Conservation (phyloP, 2,329 filamentous ascomycete species). For the Ophiostoma tasmaniense region DNA sequence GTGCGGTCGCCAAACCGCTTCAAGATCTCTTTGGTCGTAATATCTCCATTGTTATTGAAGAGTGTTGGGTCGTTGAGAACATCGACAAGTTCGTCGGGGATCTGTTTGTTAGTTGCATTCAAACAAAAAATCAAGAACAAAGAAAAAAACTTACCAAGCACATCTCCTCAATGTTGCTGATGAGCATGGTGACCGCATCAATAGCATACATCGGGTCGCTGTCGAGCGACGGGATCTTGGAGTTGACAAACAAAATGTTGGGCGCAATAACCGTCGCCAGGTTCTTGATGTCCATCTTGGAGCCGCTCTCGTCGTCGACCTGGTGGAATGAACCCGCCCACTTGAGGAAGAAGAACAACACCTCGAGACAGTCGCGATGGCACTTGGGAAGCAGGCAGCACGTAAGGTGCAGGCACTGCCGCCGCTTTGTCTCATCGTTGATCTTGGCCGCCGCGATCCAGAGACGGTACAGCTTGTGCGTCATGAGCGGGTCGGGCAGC, state of each 20-base stretch:
- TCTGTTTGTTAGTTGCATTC: slow-evolving; percentile 43
- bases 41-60: slow-evolving; percentile 73
- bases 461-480: slow-evolving; percentile 84
- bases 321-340: slow-evolving; percentile 98
- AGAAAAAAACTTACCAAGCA: slow-evolving; percentile 66
- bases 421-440: slow-evolving; percentile 67
- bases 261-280: slow-evolving; percentile 94
- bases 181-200: slow-evolving; percentile 82
- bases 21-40: slow-evolving; percentile 94
- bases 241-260: slow-evolving; percentile 73
- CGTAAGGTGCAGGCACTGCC: slow-evolving; percentile 78
- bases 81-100: slow-evolving; percentile 83
- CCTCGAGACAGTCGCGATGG: slow-evolving; percentile 88
- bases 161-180: slow-evolving; percentile 91
- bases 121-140: slow-evolving; percentile 1
- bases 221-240: slow-evolving; percentile 61
- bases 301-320: slow-evolving; percentile 91
- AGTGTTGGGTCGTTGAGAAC: slow-evolving; percentile 76
- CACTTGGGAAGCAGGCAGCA: slow-evolving; percentile 89
- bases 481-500: slow-evolving; percentile 87
- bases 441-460: slow-evolving; percentile 90
- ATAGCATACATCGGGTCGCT: slow-evolving; percentile 89
- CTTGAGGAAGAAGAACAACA: slow-evolving; percentile 90
- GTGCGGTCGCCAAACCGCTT: slow-evolving; percentile 80
- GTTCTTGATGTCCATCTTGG: slow-evolving; percentile 98